Evolutionary conservation across 352 stramenopile species (phyloP).

Genomic region (Globisporangium barbulae): DNA sequence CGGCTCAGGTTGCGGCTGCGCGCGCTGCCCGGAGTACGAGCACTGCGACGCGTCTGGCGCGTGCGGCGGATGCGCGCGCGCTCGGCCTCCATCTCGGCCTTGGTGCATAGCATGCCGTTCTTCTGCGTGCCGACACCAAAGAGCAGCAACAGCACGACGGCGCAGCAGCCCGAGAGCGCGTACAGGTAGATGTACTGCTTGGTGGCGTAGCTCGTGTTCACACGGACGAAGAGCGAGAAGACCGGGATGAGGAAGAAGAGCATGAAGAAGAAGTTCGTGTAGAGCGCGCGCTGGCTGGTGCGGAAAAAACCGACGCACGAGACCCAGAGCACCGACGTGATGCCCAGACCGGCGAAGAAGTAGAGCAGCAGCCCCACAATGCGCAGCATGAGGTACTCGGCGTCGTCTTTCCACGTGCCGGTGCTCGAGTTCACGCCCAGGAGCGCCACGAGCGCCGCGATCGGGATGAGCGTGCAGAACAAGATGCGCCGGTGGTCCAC

Average conservation of each 20-base stretch:
- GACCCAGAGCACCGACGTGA: constrained; percentile 73
- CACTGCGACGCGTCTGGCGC: constrained; percentile 46
- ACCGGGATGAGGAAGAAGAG: constrained; percentile 73
- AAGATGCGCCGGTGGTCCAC: constrained; percentile 75
- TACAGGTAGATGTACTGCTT: constrained; percentile 65
- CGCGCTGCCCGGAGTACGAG: constrained; percentile 53
- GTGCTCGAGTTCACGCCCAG: constrained; percentile 58
- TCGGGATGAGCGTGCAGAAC: constrained; percentile 61
- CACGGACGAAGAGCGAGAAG: constrained; percentile 39
- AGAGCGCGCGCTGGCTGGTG: constrained; percentile 55
- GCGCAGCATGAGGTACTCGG: constrained; percentile 64
- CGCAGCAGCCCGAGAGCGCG: constrained; percentile 37
- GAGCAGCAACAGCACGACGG: constrained; percentile 43
- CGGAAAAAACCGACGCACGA: constrained; percentile 70
- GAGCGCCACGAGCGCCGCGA: constrained; percentile 41
- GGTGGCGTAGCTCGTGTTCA: constrained; percentile 23
- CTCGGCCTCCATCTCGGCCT: constrained; percentile 53
- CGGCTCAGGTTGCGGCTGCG: constrained; percentile 60
- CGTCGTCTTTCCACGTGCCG: constrained; percentile 44
- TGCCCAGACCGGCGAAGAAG: constrained; percentile 75
- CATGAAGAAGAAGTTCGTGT: constrained; percentile 65
- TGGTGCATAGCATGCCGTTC: constrained; percentile 73
- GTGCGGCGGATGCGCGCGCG: constrained; percentile 45
- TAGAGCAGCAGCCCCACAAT: constrained; percentile 67
- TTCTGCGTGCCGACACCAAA: constrained; percentile 50